Percentiles rank a stretch among this genome's conserved stretches.
These are phyloP conservation scores for Pugionium cornutum DNA, from an alignment of 345 rosid genomes.

Conservation along the genomic window DNA sequence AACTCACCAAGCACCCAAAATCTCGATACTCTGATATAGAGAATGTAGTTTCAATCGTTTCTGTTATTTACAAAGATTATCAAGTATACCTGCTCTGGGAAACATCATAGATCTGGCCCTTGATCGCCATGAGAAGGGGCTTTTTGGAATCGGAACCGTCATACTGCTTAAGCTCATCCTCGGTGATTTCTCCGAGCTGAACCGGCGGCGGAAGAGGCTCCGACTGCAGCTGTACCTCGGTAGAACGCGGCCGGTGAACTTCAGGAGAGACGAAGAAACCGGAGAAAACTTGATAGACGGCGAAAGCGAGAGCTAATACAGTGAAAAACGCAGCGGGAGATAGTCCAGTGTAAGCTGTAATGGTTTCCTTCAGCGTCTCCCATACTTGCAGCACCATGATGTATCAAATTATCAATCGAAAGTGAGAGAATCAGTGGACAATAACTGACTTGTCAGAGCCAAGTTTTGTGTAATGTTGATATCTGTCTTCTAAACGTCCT, in stretches of 20 bases:
- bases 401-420: not conserved
- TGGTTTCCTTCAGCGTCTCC: constrained; percentile 85
- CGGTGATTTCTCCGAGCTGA: constrained; percentile 91
- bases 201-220: constrained; percentile 92
- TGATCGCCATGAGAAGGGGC: constrained; percentile 97
- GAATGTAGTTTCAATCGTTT: not conserved
- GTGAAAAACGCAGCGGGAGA: constrained; percentile 87
- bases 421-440: constrained; percentile 4
- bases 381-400: constrained; percentile 78
- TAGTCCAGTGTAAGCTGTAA: constrained; percentile 81
- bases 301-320: constrained; percentile 62
- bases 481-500: not conserved
- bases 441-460: constrained; percentile 7
- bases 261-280: constrained; percentile 60
- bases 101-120: constrained; percentile 99
- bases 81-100: constrained; percentile 81
- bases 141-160: constrained; percentile 79
- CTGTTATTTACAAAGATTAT: not conserved
- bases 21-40: constrained; percentile 4
- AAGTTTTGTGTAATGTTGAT: constrained; percentile 1
- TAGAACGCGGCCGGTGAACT: constrained; percentile 43
- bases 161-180: constrained; percentile 75
- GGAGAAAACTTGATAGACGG: constrained; percentile 69
- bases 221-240: constrained; percentile 51
- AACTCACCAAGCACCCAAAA: not conserved